Evolutionary conservation across 352 stramenopile genomes (phyloP).

Genomic region (Phytophthora pisi): DNA sequence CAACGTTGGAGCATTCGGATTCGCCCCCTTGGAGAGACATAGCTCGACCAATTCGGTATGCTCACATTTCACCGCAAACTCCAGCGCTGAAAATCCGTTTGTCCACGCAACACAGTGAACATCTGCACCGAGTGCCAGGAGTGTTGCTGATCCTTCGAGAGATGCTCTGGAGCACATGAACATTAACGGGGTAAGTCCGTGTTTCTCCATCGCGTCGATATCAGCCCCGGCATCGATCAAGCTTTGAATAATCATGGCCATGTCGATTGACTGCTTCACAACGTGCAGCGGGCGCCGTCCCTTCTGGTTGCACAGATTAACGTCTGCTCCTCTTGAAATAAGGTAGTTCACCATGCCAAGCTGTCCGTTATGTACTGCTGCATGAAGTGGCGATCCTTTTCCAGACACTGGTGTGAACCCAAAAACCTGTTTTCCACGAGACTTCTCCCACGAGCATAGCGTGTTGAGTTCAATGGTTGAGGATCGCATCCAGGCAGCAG

Average conservation of each 20-base stretch:
- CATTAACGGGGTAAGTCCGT: slow-evolving; percentile 83
- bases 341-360: slow-evolving; percentile 71
- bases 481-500: slow-evolving; percentile 57
- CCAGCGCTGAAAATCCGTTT: slow-evolving; percentile 71
- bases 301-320: slow-evolving; percentile 65
- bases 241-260: slow-evolving; percentile 69
- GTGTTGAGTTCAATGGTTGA: slow-evolving; percentile 68
- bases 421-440: slow-evolving; percentile 71
- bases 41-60: slow-evolving; percentile 66
- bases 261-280: slow-evolving; percentile 55
- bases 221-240: slow-evolving; percentile 61
- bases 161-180: slow-evolving; percentile 64
- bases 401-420: slow-evolving; percentile 64
- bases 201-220: slow-evolving; percentile 64
- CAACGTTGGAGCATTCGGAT: slow-evolving; percentile 66
- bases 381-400: slow-evolving; percentile 66
- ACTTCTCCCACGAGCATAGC: slow-evolving; percentile 74
- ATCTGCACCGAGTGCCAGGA: slow-evolving; percentile 76
- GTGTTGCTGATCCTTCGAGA: slow-evolving; percentile 69
- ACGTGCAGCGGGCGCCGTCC: slow-evolving; percentile 74
- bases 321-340: slow-evolving; percentile 48
- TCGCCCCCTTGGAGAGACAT: slow-evolving; percentile 64
- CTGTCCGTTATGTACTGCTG: slow-evolving; percentile 65
- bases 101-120: slow-evolving; percentile 73
- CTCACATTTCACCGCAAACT: slow-evolving; percentile 56